Percentiles rank a stretch among this genome's conserved stretches.
Evolutionary conservation across 371 early-diverging fungal species (phyloP).

Genomic region (Mortierella sp.): DNA sequence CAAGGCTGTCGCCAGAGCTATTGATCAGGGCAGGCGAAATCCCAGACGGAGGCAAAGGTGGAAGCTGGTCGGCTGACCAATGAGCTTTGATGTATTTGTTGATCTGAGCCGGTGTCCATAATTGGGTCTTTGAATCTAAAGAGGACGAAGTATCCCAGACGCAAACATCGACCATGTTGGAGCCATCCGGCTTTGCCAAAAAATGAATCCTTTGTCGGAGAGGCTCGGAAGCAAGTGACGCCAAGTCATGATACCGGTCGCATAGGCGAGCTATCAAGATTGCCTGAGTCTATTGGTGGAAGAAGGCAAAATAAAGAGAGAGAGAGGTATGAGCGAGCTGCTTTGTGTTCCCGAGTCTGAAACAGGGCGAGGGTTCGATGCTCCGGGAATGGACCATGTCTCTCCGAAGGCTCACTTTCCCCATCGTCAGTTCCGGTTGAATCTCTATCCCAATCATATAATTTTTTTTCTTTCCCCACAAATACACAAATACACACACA

Average conservation of each 20-base stretch:
- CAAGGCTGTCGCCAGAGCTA: background rate
- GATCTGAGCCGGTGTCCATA: slow-evolving; percentile 18
- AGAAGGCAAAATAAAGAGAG: background rate
- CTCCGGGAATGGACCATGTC: too few relatives aligned
- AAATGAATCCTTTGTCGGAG: slow-evolving; percentile 47
- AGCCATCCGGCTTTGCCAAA: slow-evolving; percentile 32
- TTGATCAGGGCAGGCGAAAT: background rate
- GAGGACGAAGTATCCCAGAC: slow-evolving; percentile 26
- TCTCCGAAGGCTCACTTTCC: too few relatives aligned
- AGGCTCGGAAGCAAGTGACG: slow-evolving; percentile 32
- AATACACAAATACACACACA: too few relatives aligned
- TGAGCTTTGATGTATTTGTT: slow-evolving; percentile 18
- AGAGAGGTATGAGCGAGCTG: too few relatives aligned
- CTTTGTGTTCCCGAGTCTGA: too few relatives aligned
- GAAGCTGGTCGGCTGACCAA: slow-evolving; percentile 45
- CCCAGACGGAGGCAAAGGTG: slow-evolving; percentile 23
- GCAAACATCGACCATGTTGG: slow-evolving; percentile 34
- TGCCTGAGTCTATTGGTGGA: slow-evolving; percentile 19
- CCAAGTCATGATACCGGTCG: slow-evolving; percentile 39
- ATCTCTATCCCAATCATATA: too few relatives aligned
- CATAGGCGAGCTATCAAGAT: slow-evolving; percentile 25
- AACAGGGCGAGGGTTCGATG: too few relatives aligned
- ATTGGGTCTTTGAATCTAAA: background rate
- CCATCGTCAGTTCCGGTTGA: too few relatives aligned
- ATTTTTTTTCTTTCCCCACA: too few relatives aligned